phyloP scores from a whole-genome alignment of 2,329 filamentous ascomycete species.

The Fusarium pseudocircinatum region DNA sequence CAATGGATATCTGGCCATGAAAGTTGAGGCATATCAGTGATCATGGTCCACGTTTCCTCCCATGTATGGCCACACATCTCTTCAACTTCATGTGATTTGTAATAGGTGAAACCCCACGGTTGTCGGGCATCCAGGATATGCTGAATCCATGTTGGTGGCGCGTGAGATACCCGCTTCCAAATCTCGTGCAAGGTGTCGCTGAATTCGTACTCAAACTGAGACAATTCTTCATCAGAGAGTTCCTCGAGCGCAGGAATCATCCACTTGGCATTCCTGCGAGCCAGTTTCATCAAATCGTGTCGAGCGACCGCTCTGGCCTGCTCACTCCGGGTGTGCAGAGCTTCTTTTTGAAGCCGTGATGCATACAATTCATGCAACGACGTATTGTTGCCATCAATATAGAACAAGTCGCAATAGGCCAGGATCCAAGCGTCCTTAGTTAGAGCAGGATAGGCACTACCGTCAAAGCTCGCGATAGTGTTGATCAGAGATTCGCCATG shows the following conservation, averaged over 20 bases:
- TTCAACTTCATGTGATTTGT: not conserved
- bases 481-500: not conserved
- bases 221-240: not conserved
- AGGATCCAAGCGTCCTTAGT: slow-evolving; percentile 19
- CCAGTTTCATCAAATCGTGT: not conserved
- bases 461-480: not conserved
- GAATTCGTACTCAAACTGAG: not conserved
- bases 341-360: slow-evolving; percentile 17
- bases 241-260: slow-evolving; percentile 23
- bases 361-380: slow-evolving; percentile 12
- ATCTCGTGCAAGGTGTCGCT: not conserved
- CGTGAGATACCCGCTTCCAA: slow-evolving; percentile 23
- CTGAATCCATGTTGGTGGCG: slow-evolving; percentile 26
- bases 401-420: slow-evolving; percentile 21
- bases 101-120: not conserved
- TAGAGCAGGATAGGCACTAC: not conserved
- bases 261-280: slow-evolving; percentile 28
- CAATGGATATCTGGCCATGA: not conserved
- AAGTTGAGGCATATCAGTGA: not conserved
- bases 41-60: not conserved
- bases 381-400: not conserved
- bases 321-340: slow-evolving; percentile 11
- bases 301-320: slow-evolving; percentile 23
- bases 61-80: not conserved
- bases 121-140: slow-evolving; percentile 1